A percentile compares a stretch with the other conserved stretches of the same genome.
phyloP scores from a whole-genome alignment of 163 green algal genomes.

The Scenedesmus sp. region DNA sequence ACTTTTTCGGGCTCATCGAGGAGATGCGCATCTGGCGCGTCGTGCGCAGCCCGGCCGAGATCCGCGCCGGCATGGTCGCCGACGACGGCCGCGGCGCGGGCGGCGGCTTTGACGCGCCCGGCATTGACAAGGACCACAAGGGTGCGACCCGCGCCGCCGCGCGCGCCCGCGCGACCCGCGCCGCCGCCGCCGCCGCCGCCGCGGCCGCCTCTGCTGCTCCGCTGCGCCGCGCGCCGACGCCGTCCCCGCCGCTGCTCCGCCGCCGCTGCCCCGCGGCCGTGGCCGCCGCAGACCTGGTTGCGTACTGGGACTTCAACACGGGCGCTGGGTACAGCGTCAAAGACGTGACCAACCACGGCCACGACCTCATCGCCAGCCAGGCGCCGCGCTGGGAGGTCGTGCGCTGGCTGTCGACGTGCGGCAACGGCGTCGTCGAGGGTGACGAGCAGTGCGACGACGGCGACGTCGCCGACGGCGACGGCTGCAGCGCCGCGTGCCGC shows the following conservation, averaged over 20 bases:
- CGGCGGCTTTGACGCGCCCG: conserved; percentile 50
- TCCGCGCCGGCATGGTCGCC: conserved; percentile 64
- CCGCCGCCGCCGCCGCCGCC: too few species aligned
- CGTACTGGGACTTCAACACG: conserved; percentile 79
- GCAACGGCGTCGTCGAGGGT: conserved; percentile 85
- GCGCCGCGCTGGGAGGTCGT: conserved; percentile 79
- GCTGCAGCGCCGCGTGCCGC: conserved; percentile 73
- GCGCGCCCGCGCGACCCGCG: too few species aligned
- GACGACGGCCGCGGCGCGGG: conserved; percentile 55
- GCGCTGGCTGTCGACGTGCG: conserved; percentile 78
- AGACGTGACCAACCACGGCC: conserved; percentile 77
- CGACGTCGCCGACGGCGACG: conserved; percentile 61
- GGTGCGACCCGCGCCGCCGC: not conserved
- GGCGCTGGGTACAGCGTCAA: conserved; percentile 75
- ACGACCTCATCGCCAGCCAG: conserved; percentile 75
- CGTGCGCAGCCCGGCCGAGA: conserved; percentile 74
- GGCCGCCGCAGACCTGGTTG: conserved; percentile 65
- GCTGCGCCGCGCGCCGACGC: too few species aligned
- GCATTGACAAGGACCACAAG: conserved; percentile 54
- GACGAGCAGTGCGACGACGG: conserved; percentile 89
- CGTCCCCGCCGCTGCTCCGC: too few species aligned
- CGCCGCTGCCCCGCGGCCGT: too few species aligned
- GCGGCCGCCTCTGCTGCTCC: too few species aligned
- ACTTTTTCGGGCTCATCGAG: conserved; percentile 92
- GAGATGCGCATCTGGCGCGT: conserved; percentile 87